Evolutionary conservation across 2,329 filamentous ascomycete species (phyloP).

Genomic region (Sporothrix humicola): DNA sequence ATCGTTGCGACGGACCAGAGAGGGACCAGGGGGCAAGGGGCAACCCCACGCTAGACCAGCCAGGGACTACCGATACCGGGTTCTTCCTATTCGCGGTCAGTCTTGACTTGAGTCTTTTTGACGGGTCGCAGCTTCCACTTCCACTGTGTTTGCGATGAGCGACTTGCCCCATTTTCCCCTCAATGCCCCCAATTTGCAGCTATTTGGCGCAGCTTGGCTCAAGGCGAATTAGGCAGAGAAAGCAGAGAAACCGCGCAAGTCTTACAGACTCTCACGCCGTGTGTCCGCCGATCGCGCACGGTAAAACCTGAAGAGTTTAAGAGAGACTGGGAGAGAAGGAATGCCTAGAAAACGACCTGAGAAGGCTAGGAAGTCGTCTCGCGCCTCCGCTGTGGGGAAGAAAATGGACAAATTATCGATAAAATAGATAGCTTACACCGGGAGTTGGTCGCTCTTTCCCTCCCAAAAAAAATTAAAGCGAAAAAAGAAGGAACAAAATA

Average conservation of each 20-base stretch:
- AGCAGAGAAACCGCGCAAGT: conserved; percentile 28
- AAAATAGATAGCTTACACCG: conserved; percentile 16
- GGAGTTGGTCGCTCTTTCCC: conserved; percentile 7
- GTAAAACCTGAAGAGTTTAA: not conserved
- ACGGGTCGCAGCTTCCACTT: not conserved
- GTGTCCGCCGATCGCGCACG: conserved; percentile 18
- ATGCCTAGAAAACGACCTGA: no score
- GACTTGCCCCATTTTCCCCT: conserved; percentile 12
- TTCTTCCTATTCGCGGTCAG: not conserved
- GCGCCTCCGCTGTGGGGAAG: conserved; percentile 25
- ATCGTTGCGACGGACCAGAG: not conserved
- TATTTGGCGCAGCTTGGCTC: not conserved
- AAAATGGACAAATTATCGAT: conserved; percentile 14
- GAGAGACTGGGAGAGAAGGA: no score
- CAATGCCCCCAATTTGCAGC: not conserved
- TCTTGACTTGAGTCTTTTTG: not conserved
- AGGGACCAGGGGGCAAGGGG: not conserved
- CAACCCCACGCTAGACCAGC: conserved; percentile 18
- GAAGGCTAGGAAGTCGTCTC: not conserved
- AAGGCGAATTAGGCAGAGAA: no score
- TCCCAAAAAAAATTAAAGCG: no score
- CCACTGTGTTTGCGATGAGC: not conserved
- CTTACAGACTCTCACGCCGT: not conserved
- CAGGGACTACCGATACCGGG: conserved; percentile 33
- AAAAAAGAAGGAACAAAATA: not conserved